Percentiles rank a stretch among this genome's conserved stretches.
These are phyloP conservation scores for Pythium oligandrum DNA, from an alignment of 352 stramenopile genomes.

Conservation along the genomic window DNA sequence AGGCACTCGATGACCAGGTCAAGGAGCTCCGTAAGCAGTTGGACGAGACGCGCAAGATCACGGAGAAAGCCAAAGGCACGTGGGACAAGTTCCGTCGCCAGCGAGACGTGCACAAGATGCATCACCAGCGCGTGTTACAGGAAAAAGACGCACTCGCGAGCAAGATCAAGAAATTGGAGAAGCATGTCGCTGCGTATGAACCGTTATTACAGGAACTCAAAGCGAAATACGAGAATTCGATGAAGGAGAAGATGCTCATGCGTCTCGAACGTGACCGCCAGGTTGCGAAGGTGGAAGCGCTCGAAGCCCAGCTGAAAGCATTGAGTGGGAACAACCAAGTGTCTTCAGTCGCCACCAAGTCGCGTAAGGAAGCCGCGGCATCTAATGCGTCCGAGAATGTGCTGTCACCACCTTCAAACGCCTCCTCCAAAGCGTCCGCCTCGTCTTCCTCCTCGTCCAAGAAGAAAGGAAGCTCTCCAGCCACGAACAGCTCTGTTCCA, in stretches of 20 bases:
- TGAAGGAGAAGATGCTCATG: slow-evolving; percentile 98
- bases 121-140: slow-evolving; percentile 93
- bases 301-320: slow-evolving; percentile 83
- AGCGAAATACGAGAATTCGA: slow-evolving; percentile 91
- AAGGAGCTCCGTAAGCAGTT: slow-evolving; percentile 80
- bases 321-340: slow-evolving; percentile 12
- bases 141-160: slow-evolving; percentile 91
- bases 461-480: slow-evolving; percentile 25
- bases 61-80: slow-evolving; percentile 87
- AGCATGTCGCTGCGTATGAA: slow-evolving; percentile 90
- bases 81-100: slow-evolving; percentile 96
- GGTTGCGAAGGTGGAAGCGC: slow-evolving; percentile 81
- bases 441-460: slow-evolving; percentile 15
- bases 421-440: background rate
- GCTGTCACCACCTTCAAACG: background rate
- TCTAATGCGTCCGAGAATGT: too few species aligned
- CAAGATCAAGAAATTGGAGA: slow-evolving; percentile 91
- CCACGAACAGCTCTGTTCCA: slow-evolving; percentile 4
- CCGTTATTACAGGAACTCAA: slow-evolving; percentile 91
- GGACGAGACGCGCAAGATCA: slow-evolving; percentile 87
- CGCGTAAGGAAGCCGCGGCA: background rate
- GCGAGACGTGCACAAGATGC: slow-evolving; percentile 94
- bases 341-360: slow-evolving; percentile 3
- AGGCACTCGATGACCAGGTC: slow-evolving; percentile 89
- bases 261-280: slow-evolving; percentile 91